Conservation (phyloP, 805 yeast genomes). For the Pichia nanzhaoensis region DNA sequence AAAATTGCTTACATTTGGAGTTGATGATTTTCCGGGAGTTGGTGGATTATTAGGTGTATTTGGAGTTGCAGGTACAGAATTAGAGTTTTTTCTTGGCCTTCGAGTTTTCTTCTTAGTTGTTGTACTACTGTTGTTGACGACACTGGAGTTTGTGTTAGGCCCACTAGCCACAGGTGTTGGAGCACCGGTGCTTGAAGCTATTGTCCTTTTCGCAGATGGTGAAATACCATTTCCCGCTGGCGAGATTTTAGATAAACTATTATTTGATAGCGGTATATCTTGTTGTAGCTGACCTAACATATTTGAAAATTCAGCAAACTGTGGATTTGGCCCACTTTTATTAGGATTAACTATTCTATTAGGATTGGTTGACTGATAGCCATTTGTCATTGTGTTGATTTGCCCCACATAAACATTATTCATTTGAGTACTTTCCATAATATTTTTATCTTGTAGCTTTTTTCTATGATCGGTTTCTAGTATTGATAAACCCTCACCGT, state of each 20-base stretch:
- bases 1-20: conserved; percentile 11
- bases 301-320: conserved; percentile 16
- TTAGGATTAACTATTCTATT: conserved; percentile 3
- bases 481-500: conserved; percentile 70
- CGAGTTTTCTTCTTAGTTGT: conserved; percentile 15
- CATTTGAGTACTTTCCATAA: background rate
- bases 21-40: conserved; percentile 23
- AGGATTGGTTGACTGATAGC: conserved; percentile 20
- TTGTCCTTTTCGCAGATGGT: background rate
- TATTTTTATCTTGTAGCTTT: conserved; percentile 32
- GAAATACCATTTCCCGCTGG: background rate
- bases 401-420: background rate
- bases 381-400: too few relatives aligned
- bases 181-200: conserved; percentile 12
- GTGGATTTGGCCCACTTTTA: conserved; percentile 10
- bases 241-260: background rate
- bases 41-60: conserved; percentile 26
- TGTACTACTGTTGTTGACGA: background rate
- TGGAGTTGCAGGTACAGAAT: conserved; percentile 31
- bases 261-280: background rate
- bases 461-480: conserved; percentile 72
- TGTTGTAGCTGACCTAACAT: conserved; percentile 17
- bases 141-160: conserved; percentile 14
- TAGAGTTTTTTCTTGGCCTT: conserved; percentile 20
- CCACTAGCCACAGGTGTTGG: conserved; percentile 8